Base-by-base conservation (phyloP, 805 yeast genomes). In the Candida nitratophila region DNA sequence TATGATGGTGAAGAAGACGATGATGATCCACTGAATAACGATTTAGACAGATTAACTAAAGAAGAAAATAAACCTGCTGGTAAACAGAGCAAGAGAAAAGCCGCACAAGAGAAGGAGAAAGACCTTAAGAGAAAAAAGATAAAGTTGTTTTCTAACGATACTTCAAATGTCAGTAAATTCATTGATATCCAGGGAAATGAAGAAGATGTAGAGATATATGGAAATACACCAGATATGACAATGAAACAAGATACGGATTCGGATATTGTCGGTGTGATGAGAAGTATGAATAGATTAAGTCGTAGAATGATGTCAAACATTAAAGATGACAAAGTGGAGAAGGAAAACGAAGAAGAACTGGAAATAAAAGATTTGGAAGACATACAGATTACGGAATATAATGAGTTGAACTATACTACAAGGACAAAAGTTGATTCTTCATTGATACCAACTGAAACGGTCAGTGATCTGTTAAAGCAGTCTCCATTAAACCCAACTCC, bases 281-380 rank as follows among this genome's bases (percentile, higher is more conserved):
- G 84, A 51, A 87, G 95, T 49, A 89, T 91, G 93, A 91, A 91
- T 64, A 76, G 89, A 47, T 68, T 91, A 40, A 83, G 95, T 57
- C 80, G 86, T 46, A 79, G 89, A 51, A 83, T 91, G 84, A 77
- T 91, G 50, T 70, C 71, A 39, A 74, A 77, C 35, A 57, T 73
- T 49, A 73, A 73, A 38, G 71, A 69, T 45, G 64, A 68, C 7
- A 58, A 56, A 12, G 56, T 50, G 1, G 66, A 67, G 19, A 69
- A 67, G 38, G 56, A 54, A 24, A 60, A 63, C 41, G 70, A 65
- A 45, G 69, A 71, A 22, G 83, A 77, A 45, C 50, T 79, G 37
- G 63, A 70, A 15, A 65, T 79, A 33, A 54, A 59, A 17, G 88
- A 82, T 53, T 64, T 82, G 39, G 76, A 76, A 41, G 73, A 71